Conservation (phyloP, 2,329 filamentous ascomycete genomes). For the Aspergillus fischeri region DNA sequence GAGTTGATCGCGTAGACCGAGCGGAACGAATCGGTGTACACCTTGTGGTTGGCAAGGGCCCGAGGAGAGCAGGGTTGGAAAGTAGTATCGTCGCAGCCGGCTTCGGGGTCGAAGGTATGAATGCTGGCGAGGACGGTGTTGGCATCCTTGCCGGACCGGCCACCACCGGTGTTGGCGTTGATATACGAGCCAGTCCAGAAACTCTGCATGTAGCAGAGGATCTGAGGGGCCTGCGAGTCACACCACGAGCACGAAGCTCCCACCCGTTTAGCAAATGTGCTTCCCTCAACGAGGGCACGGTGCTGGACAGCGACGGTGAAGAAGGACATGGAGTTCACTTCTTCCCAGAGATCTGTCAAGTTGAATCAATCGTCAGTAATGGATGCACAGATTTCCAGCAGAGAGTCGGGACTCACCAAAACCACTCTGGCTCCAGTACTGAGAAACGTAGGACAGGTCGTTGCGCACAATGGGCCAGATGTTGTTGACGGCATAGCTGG, state of each 20-base stretch:
- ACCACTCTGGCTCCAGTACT: slow-evolving; percentile 50
- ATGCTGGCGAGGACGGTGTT: slow-evolving; percentile 60
- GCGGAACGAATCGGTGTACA: slow-evolving; percentile 71
- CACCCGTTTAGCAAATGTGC: slow-evolving; percentile 59
- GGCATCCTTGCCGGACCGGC: slow-evolving; percentile 65
- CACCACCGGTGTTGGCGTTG: slow-evolving; percentile 62
- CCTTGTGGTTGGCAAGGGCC: slow-evolving; percentile 72
- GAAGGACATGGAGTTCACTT: slow-evolving; percentile 71
- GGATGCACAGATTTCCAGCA: neutral
- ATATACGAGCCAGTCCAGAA: slow-evolving; percentile 68
- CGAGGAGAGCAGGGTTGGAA: slow-evolving; percentile 72
- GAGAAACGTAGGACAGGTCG: slow-evolving; percentile 65
- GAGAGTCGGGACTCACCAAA: slow-evolving; percentile 46
- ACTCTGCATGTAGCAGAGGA: slow-evolving; percentile 68
- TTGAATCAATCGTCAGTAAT: neutral
- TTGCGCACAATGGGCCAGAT: slow-evolving; percentile 73
- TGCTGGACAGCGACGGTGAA: slow-evolving; percentile 71
- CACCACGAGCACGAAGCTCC: slow-evolving; percentile 59
- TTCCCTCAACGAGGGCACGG: slow-evolving; percentile 58
- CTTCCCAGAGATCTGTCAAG: slow-evolving; percentile 69
- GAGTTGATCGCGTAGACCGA: slow-evolving; percentile 57
- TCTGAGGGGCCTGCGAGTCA: slow-evolving; percentile 61
- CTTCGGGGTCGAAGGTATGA: slow-evolving; percentile 36
- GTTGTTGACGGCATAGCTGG: slow-evolving; percentile 49
- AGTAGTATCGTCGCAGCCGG: slow-evolving; percentile 44